Base-by-base conservation (phyloP, 2,329 filamentous ascomycete genomes). In the Alternaria conjuncta region DNA sequence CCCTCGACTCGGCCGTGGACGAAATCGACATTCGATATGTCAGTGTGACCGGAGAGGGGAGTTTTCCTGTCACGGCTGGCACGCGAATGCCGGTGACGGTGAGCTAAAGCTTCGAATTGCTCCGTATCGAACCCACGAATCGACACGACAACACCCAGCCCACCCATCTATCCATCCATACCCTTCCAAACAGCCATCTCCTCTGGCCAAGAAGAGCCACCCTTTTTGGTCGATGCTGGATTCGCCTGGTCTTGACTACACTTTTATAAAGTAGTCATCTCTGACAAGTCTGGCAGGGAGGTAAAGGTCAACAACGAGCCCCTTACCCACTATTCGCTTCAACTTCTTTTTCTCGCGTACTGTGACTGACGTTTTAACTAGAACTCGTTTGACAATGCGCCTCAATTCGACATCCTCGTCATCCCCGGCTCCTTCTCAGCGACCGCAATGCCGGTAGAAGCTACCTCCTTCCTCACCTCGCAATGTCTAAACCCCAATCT, bases 1-100 rank as follows among this genome's bases (percentile, higher is more conserved):
- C 71, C n/a, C 49, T 76, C 6, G 72, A 78, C 15, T 66, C 78
- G 55, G 73, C 75, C 23, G 69, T 80, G 45, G 77, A 79, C 58
- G 77, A 79, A 55, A 62, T 80, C 32, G 77, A 80, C 61, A 75
- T 80, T 65, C 75, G 75, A 57, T 79, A 78, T 67, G 72, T 80
- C 68, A 78, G 69, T 64, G 71, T 76, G 73, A 78, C 68, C 58
- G 77, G 78, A 68, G 75, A 77, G 61, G 76, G 77, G 46, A 75
- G 75, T 45, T 79, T 78, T 66, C 65, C 75, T 59, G 67, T 78
- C 69, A 78, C 77, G 55, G 75, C 75, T 68, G 75, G 75, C 61
- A 69, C 73, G 57, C 73, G 77, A 54, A 78, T 80, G 68, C 75
- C 76, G 67, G 75, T 78, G 63, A 79, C 78, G 75, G 78, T 80